These are phyloP conservation scores for Cercospora janseana DNA, from an alignment of 2,329 filamentous ascomycete genomes.

Conservation along the genomic window DNA sequence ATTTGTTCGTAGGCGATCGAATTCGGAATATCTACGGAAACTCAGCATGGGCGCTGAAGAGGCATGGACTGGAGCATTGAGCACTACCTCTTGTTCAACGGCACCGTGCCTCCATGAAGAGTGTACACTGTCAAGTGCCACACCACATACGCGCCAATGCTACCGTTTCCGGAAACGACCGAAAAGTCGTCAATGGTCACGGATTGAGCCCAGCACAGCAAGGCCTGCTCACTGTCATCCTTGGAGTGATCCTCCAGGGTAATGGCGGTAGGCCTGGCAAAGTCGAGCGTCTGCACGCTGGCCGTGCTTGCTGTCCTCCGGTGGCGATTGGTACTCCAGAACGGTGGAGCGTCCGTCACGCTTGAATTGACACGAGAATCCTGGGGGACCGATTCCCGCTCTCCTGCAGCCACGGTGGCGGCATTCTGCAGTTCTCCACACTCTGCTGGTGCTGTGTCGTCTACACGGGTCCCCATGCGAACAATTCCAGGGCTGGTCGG, in stretches of 20 bases:
- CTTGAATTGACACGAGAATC: conserved; percentile 14
- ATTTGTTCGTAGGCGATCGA: conserved; percentile 74
- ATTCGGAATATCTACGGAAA: conserved; percentile 77
- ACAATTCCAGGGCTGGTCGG: conserved; percentile 3
- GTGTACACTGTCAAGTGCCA: conserved; percentile 91
- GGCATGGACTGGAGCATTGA: conserved; percentile 5
- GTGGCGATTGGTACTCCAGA: conserved; percentile 42
- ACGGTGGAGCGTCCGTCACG: conserved; percentile 44
- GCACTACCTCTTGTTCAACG: conserved; percentile 51
- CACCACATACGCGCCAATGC: conserved; percentile 85
- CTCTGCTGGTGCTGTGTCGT: conserved; percentile 13
- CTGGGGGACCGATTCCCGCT: conserved; percentile 11
- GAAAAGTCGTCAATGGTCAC: conserved; percentile 63
- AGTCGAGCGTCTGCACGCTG: conserved; percentile 39
- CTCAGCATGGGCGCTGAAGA: conserved; percentile 4
- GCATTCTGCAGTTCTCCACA: conserved; percentile 15
- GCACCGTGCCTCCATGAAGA: conserved; percentile 56
- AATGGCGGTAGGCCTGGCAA: conserved; percentile 47
- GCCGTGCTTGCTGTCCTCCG: conserved; percentile 42
- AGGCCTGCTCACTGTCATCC: conserved; percentile 56
- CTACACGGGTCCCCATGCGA: conserved; percentile 21
- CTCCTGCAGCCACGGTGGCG: conserved; percentile 15
- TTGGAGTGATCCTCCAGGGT: conserved; percentile 64
- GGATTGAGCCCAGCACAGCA: conserved; percentile 61
- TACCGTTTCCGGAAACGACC: conserved; percentile 58